Evolutionary conservation across 768 basidiomycete genomes (phyloP), one percentile per base, ranked within the genome.

Genomic region (Pleurotus platypus): DNA sequence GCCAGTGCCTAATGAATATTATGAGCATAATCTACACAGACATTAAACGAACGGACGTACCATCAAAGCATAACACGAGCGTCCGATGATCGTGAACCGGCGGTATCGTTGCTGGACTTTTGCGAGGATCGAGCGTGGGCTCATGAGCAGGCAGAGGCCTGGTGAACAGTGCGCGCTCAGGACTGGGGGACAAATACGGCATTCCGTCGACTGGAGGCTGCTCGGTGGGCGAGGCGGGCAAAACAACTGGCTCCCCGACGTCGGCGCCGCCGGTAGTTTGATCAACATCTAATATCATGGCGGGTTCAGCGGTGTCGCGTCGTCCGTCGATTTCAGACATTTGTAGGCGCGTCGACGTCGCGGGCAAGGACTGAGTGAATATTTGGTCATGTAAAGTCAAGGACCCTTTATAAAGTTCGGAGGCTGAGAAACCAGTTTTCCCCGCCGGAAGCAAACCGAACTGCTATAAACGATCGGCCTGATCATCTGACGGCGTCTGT

Each of bases 61-160:
- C 82, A 64, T 84, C 83, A 59, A 84, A 83, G 61, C 82, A 83
- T 1, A 84, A 65, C 8, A 83, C 65, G 40, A 84, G 72, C 0
- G 78, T 82, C 2, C 82, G 73, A 18, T 66, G 49, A 3, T 58
- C 20, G 55, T 76, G 74, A 5, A 66, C 59, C 6, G 75, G 74
- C 8, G 83, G 82, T 26, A 84, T 72, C 24, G 74, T 60, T 46
- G 58, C 22, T 7, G 73, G 72, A 3, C 63, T 42, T 26, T 50
- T 26, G 0, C 57, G 61, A 49, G 64, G 62, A 37, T 69, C 66
- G 12, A 70, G 49, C 2, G 67, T 64, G 3, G 27, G 47, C 22
- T 66, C 60, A 24, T 49, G 60, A 6, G 39, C 38, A 15, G 51
- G 51, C 9, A 54, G 27, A 18, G 56, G 58, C 5, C 49, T 40